These are phyloP conservation scores for Syncephalastrum monosporum DNA, from an alignment of 371 early-diverging fungal genomes.

Conservation along the genomic window DNA sequence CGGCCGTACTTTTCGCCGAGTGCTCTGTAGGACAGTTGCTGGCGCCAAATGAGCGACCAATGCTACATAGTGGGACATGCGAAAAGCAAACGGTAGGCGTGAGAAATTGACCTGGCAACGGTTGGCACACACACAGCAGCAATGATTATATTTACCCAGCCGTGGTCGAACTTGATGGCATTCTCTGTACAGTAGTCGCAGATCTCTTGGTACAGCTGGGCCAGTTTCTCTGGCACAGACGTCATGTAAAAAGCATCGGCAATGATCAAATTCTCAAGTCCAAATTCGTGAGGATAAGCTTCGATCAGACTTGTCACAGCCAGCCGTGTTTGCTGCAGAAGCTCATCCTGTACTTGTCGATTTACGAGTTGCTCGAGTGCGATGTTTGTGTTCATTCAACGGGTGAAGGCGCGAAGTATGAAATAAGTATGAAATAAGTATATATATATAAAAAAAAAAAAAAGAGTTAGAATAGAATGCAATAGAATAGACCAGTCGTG, in stretches of 20 bases:
- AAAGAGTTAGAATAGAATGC: background rate
- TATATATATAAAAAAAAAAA: background rate
- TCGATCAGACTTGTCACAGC: constrained; percentile 38
- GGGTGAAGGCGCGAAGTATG: background rate
- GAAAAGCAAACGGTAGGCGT: background rate
- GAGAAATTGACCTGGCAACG: no score
- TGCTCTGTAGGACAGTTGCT: constrained; percentile 34
- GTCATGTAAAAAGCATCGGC: constrained; percentile 19
- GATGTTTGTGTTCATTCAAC: constrained; percentile 14
- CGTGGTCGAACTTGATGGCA: constrained; percentile 40
- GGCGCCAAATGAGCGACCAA: constrained; percentile 45
- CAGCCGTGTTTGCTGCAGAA: constrained; percentile 28
- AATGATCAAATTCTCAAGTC: constrained; percentile 34
- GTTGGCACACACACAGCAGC: background rate
- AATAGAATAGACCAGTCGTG: background rate
- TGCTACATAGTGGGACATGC: constrained; percentile 19
- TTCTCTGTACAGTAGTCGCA: constrained; percentile 34
- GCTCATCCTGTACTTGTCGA: constrained; percentile 34
- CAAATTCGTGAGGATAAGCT: constrained; percentile 35
- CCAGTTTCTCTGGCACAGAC: constrained; percentile 25
- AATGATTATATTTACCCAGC: constrained; percentile 29
- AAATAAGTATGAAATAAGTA: background rate
- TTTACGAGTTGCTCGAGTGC: constrained; percentile 15
- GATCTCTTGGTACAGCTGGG: constrained; percentile 33
- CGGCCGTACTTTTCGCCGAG: constrained; percentile 34